Percentiles rank a stretch among this genome's conserved stretches.
Conservation (phyloP, 495 filamentous ascomycete species). For the Sporormia fimetaria region DNA sequence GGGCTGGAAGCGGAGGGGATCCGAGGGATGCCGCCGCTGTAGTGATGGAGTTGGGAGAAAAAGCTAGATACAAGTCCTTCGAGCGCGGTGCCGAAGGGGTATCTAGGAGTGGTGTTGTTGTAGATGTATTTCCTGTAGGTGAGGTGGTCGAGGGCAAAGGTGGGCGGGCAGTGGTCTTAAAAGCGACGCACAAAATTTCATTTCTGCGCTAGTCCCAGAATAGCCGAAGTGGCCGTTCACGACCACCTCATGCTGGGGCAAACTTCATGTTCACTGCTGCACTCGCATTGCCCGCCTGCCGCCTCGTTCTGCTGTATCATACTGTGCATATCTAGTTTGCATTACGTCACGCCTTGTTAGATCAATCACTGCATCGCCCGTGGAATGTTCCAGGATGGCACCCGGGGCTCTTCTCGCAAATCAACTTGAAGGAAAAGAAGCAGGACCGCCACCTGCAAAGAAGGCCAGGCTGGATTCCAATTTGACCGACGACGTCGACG, state of each 20-base stretch:
- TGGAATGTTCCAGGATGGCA: constrained; percentile 16
- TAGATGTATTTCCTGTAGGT: constrained; percentile 14
- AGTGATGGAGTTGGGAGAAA: constrained; percentile 10
- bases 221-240: not conserved
- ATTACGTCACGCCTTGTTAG: too few species aligned
- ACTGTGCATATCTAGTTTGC: too few species aligned
- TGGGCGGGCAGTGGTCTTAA: constrained; percentile 5
- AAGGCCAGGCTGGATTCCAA: too few species aligned
- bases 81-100: constrained; percentile 29
- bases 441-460: constrained; percentile 8
- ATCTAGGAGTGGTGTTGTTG: constrained; percentile 22
- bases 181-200: constrained; percentile 4
- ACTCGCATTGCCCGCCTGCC: not conserved
- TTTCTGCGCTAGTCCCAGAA: constrained; percentile 10
- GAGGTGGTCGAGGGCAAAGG: constrained; percentile 6
- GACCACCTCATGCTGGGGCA: not conserved
- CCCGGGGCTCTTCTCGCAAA: constrained; percentile 11
- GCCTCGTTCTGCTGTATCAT: not conserved
- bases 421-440: constrained; percentile 7
- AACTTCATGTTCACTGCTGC: not conserved
- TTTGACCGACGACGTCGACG: constrained; percentile 10
- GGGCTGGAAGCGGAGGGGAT: constrained; percentile 29
- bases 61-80: constrained; percentile 34
- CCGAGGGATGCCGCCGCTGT: constrained; percentile 29
- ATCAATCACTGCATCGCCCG: too few species aligned